Base-by-base conservation (phyloP, 805 yeast species). In the Zygotorulaspora danielsina region DNA sequence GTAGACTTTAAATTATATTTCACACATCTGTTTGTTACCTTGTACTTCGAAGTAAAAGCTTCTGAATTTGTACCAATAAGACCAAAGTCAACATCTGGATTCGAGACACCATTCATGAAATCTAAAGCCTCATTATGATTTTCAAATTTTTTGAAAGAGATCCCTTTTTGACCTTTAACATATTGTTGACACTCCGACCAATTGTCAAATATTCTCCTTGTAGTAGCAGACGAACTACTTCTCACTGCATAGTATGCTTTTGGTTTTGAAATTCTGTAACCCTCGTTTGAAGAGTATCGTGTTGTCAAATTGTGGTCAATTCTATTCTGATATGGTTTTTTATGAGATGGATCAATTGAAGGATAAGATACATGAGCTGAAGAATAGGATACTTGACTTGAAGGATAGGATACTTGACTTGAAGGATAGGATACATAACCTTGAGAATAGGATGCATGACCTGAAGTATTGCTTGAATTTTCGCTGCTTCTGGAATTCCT, bases 121-220 rank as follows among this genome's bases (percentile, higher is more conserved):
- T 50, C 44, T 3, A 40, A 38, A 2, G 76, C 76, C 34, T 60
- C 67, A 1, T 38, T 36, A 4, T 27, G 19, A 17, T 61, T 54
- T 10, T 49, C 47, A 50, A 75, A 75, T 51, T 66, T 71, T 53
- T 69, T 74, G 48, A 50, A 73, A 3, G 64, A 51, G 3, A 75
- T 67, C 4, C 74, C 73, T 25, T 57, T 55, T 26, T 48, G 45
- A 11, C 64, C 61, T 5, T 46, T 43, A 6, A 58, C 59, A 22
- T 58, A 59, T 3, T 38, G 20, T 25, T 55, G 48, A 38, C 71
- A 66, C 2, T 62, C 61, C 1, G 36, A 13, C 72, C 72, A 66
- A 27, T 48, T 49, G 2, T 30, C 24, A 33, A 53, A 63, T 10
- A 66, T 51, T 32, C 44, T 49, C 29, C 64, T 55, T 1, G 41